phyloP scores from a whole-genome alignment of 192 early-diverging fungal species.

The Coemansia javaensis region DNA sequence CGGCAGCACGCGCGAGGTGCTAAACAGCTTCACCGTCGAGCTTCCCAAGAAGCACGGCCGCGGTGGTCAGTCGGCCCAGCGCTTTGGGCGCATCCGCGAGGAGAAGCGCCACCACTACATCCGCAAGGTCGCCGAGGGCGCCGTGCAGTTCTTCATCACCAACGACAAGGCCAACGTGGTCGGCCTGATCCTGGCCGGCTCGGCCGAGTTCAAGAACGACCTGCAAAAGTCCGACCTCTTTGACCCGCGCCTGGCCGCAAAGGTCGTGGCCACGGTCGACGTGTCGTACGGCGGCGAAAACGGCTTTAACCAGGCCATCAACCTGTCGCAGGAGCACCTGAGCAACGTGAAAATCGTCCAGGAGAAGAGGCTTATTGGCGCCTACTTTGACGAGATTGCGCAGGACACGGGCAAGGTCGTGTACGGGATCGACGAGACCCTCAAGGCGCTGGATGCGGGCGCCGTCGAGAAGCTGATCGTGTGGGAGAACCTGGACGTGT shows the following conservation, averaged over 20 bases:
- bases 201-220: constrained; percentile 97
- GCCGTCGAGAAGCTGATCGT: constrained; percentile 93
- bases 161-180: constrained; percentile 61
- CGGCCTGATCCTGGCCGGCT: constrained; percentile 90
- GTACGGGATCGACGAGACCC: constrained; percentile 90
- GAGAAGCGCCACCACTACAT: constrained; percentile 98
- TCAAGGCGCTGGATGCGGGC: constrained; percentile 89
- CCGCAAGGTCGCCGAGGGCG: constrained; percentile 91
- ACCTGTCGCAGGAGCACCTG: constrained; percentile 77
- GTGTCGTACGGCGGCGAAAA: constrained; percentile 98
- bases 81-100: constrained; percentile 94
- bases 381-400: constrained; percentile 94
- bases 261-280: constrained; percentile 88
- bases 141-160: constrained; percentile 86
- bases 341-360: constrained; percentile 93
- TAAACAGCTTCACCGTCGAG: constrained; percentile 89
- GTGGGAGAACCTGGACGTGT: constrained; percentile 86
- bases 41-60: constrained; percentile 99
- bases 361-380: constrained; percentile 88
- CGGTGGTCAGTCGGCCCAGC: constrained; percentile 96
- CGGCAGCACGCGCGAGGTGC: constrained; percentile 86
- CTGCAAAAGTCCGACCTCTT: constrained; percentile 88
- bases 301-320: constrained; percentile 95
- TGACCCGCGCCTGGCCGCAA: constrained; percentile 78
- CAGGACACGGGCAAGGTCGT: constrained; percentile 91